Base-by-base conservation (phyloP, 352 stramenopile genomes). In the Pythium scleroteichum region DNA sequence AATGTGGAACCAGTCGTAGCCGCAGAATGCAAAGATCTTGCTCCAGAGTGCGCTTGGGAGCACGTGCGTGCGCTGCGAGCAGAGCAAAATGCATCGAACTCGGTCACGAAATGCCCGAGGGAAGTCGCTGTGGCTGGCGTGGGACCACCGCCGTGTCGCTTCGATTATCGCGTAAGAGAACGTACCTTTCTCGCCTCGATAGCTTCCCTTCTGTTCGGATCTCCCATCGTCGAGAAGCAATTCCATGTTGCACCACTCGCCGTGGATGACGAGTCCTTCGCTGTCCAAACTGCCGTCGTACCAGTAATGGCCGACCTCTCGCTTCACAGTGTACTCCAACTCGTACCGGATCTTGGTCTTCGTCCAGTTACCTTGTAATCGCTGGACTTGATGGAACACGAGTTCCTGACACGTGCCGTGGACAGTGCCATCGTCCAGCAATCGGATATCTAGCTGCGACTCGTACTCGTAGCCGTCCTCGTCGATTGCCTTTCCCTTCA, bases 381-480 rank as follows among this genome's bases (percentile, higher is more conserved):
- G 44, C 17, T 72, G 69, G 5, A 58, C 71, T 62, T 91, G 82
- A 13, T 79, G 67, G 23, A 88, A 88, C 44, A 91, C 63, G 16
- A 70, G 71, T 63, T 91, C 79, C n/a, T 68, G 79, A 24, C 68
- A 70, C 41, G 69, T 60, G 9, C 79, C 82, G 6, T 51, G 23
- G 2, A 91, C 53, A 17, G 55, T 59, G 0, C 82, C 78, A 44
- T 62, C 58, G 0, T 77, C 53, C 3, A 67, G 47, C 16, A 91
- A 62, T n/a, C 78, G 58, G 19, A 91, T 22, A 17, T 73, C 51
- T 1, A 89, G 64, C 59, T 82, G 66, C 27, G 83, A 88, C 13
- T 71, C 74, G 64, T 91, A 91, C 53, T 91, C 79, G 66, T 91
- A 91, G 12, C 79, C 82, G 20, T 91, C 82, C 12, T 71, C 66